Evolutionary conservation across 306 rosid genomes (phyloP), one percentile per base, ranked within the genome.

Genomic region (Rubus parviflorus): DNA sequence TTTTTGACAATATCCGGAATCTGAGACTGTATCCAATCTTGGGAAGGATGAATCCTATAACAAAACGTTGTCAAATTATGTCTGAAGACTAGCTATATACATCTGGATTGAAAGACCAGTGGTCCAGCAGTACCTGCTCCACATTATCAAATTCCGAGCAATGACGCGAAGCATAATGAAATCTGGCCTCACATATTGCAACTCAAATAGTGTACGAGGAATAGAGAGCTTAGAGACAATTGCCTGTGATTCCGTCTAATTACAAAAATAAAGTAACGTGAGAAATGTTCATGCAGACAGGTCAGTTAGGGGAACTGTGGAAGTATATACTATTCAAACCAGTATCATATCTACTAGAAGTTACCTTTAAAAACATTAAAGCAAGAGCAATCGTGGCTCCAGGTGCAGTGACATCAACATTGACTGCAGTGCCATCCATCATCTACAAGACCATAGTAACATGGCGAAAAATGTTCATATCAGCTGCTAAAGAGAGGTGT

Each of bases 171-270:
- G 97, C 98, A 94, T 90, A 72, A 94, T 92, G 82, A 94, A 94
- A 88, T 94, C 98, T 70, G 98, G 98, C 80, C 98, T 86, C 82
- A 94, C 98, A 86, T 89, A 92, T 88, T 92, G 97, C 83, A 94
- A 85, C 84, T 92, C 98, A 86, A 86, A 94, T 77, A 78, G 79
- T 52, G 98, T 92, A 72, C 75, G 84, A 77, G 98, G 98, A 60
- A 94, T 90, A 72, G 91, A 86, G 66, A 94, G 90, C 89, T 90
- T 89, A 76, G 97, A 89, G 47, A 91, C 92, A 78, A 90, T 91
- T 76, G 90, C 91, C 83, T 90, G 89, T 40, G 98, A 87, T 83
- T 90, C 98, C 75, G 98, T 90, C 98, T 94, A 88, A 88, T 85
- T 47, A 83, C 54, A 80, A 77, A 80, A 61, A 84, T 19, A 77